These are phyloP conservation scores for Lathyrus sativus DNA, from an alignment of 306 rosid genomes.

Conservation along the genomic window DNA sequence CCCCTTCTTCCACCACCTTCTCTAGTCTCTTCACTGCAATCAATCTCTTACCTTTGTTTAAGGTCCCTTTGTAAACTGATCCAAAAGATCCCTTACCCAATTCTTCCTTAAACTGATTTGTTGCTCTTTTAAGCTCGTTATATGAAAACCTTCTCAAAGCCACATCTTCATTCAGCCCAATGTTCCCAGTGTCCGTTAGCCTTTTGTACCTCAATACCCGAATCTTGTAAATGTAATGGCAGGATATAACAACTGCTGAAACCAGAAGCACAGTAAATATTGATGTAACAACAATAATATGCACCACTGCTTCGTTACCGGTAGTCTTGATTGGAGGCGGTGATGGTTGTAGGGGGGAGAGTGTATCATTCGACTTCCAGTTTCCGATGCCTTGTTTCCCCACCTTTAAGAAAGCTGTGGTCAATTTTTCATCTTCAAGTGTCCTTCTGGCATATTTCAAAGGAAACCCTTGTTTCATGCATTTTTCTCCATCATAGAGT, in stretches of 20 bases:
- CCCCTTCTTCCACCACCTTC: constrained; percentile 46
- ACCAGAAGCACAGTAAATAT: constrained; percentile 24
- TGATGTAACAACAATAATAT: constrained; percentile 11
- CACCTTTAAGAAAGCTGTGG: constrained; percentile 31
- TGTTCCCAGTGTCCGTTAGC: constrained; percentile 23
- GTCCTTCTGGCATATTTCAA: constrained; percentile 35
- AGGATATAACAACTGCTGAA: constrained; percentile 18
- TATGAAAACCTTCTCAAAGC: constrained; percentile 41
- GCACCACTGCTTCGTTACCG: constrained; percentile 27
- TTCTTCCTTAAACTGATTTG: constrained; percentile 38
- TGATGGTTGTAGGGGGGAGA: not conserved
- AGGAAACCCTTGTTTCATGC: constrained; percentile 41
- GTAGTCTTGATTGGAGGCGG: constrained; percentile 22
- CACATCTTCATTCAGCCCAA: constrained; percentile 40
- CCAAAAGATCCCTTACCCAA: constrained; percentile 49
- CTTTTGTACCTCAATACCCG: constrained; percentile 41
- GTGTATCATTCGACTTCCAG: not conserved
- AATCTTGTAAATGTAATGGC: constrained; percentile 36
- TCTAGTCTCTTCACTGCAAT: constrained; percentile 48
- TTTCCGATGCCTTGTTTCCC: not conserved
- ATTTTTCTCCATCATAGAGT: not conserved
- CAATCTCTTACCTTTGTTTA: constrained; percentile 26
- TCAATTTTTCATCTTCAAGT: fast-evolving
- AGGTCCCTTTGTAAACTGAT: constrained; percentile 42
- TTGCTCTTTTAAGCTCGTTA: constrained; percentile 41